phyloP scores from a whole-genome alignment of 2,329 filamentous ascomycete genomes.

The Colletotrichum orbiculare region DNA sequence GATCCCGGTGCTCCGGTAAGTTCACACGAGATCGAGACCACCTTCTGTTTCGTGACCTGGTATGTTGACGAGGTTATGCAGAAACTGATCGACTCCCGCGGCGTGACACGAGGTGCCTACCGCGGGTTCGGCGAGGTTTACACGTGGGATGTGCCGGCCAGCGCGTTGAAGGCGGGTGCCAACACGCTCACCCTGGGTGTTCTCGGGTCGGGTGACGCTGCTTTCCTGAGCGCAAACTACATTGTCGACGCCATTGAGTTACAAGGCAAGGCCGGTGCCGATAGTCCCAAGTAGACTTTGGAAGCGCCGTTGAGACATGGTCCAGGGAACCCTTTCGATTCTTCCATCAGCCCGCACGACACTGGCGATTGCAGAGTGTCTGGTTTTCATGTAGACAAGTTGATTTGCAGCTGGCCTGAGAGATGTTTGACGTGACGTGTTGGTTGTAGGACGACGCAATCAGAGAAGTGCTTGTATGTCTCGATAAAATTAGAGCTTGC shows the following conservation, averaged over 20 bases:
- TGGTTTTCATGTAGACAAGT: too few relatives aligned
- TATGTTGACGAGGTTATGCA: constrained; percentile 41
- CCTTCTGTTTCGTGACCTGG: constrained; percentile 38
- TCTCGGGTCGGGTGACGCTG: constrained; percentile 60
- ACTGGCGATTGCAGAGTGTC: too few relatives aligned
- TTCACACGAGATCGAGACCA: constrained; percentile 41
- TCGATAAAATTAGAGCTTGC: too few relatives aligned
- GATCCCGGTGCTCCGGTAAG: constrained; percentile 46
- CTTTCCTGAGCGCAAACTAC: constrained; percentile 60
- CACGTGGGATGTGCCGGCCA: constrained; percentile 60
- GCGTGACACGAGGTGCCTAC: constrained; percentile 68
- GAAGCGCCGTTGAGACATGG: neutral
- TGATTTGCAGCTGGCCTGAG: too few relatives aligned
- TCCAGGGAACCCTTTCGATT: neutral
- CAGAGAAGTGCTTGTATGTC: too few relatives aligned
- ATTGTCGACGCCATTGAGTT: constrained; percentile 34
- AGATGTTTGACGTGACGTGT: too few relatives aligned
- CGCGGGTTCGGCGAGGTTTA: constrained; percentile 68
- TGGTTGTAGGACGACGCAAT: too few relatives aligned
- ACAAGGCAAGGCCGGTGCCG: constrained; percentile 12
- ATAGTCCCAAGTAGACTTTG: neutral
- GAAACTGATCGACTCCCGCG: constrained; percentile 62
- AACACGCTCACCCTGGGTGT: constrained; percentile 67
- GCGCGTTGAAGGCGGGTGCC: constrained; percentile 59
- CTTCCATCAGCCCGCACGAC: too few relatives aligned